A percentile compares a stretch with the other conserved stretches of the same genome.
phyloP scores from a whole-genome alignment of 2,329 filamentous ascomycete species.

The Helminthosporium solani region DNA sequence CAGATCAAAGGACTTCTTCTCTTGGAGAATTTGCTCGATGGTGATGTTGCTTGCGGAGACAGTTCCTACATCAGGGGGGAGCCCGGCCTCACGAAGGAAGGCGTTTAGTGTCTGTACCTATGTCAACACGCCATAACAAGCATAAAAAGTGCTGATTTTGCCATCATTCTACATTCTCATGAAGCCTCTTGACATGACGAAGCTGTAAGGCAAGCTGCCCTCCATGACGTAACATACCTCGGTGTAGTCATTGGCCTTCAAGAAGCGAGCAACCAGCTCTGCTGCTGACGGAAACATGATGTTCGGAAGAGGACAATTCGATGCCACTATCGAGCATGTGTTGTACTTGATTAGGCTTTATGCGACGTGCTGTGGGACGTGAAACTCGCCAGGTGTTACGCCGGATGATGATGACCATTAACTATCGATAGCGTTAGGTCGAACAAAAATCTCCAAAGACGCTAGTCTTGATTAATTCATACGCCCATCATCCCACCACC shows the following conservation, averaged over 20 bases:
- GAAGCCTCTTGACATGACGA: neutral
- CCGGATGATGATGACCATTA: no score
- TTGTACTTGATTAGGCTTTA: neutral
- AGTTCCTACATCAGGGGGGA: slow-evolving; percentile 52
- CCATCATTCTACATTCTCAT: neutral
- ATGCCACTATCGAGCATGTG: neutral
- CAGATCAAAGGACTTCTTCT: slow-evolving; percentile 60
- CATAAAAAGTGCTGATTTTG: no score
- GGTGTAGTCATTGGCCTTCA: slow-evolving; percentile 43
- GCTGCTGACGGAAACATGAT: slow-evolving; percentile 42
- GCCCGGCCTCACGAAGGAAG: slow-evolving; percentile 59
- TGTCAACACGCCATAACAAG: slow-evolving; percentile 9
- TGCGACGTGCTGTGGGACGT: neutral
- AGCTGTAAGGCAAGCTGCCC: neutral
- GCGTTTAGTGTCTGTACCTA: slow-evolving; percentile 54
- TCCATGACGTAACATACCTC: slow-evolving; percentile 41
- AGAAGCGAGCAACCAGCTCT: slow-evolving; percentile 46
- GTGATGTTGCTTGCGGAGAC: slow-evolving; percentile 51
- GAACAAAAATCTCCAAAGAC: no score
- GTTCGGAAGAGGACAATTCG: neutral
- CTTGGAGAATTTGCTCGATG: slow-evolving; percentile 60
- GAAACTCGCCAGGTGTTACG: no score
- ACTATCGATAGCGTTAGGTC: no score
- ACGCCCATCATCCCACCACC: neutral
- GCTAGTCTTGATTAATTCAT: no score